A percentile compares a stretch with the other conserved stretches of the same genome.
Evolutionary conservation across 352 stramenopile genomes (phyloP).

Genomic region (Pythium monospermum): DNA sequence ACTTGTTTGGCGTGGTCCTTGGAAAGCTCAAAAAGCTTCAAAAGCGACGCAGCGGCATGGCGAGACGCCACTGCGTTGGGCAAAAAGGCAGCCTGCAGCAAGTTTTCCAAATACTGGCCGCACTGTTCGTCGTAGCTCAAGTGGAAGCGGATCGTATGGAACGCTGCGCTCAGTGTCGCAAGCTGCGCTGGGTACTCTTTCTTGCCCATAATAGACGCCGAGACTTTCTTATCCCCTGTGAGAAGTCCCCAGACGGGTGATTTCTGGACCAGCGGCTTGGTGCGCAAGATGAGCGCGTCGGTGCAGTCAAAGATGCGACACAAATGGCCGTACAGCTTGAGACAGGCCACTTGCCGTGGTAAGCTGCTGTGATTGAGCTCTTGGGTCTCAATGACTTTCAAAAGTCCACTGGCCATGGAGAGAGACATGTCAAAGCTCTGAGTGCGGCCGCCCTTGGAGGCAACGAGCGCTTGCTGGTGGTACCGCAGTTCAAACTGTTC

Average conservation of each 20-base stretch:
- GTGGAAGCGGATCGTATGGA: slow-evolving; percentile 61
- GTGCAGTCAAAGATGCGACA: slow-evolving; percentile 42
- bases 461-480: slow-evolving; percentile 16
- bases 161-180: slow-evolving; percentile 38
- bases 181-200: slow-evolving; percentile 54
- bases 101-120: slow-evolving; percentile 35
- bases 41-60: slow-evolving; percentile 52
- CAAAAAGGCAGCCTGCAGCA: slow-evolving; percentile 53
- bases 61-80: slow-evolving; percentile 40
- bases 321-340: slow-evolving; percentile 61
- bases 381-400: slow-evolving; percentile 43
- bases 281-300: slow-evolving; percentile 36
- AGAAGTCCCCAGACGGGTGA: slow-evolving; percentile 43
- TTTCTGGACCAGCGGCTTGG: slow-evolving; percentile 42
- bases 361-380: slow-evolving; percentile 45
- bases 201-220: slow-evolving; percentile 28
- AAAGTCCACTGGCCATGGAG: slow-evolving; percentile 34
- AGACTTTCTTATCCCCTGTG: slow-evolving; percentile 45
- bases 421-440: slow-evolving; percentile 46
- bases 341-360: slow-evolving; percentile 40
- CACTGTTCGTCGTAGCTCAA: slow-evolving; percentile 23
- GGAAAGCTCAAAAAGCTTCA: slow-evolving; percentile 43
- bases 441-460: slow-evolving; percentile 18
- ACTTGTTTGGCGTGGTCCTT: slow-evolving; percentile 34
- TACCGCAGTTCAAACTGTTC: slow-evolving; percentile 57